These are phyloP conservation scores for Xylaria scruposa DNA, from an alignment of 495 filamentous ascomycete genomes.

Conservation along the genomic window DNA sequence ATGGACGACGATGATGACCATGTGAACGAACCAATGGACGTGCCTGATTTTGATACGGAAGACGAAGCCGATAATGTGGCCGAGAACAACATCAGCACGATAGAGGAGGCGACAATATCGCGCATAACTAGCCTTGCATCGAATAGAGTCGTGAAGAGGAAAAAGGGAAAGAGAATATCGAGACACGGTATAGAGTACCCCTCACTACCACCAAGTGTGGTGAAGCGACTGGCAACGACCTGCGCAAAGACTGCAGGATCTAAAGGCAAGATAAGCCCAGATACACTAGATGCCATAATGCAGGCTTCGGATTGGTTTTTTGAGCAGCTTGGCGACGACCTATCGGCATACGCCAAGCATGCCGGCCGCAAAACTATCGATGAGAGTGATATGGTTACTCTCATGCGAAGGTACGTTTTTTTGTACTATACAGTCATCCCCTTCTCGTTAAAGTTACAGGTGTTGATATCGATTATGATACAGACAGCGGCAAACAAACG, in stretches of 20 bases:
- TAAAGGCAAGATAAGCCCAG: conserved; percentile 71
- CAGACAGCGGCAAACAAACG: conserved; percentile 80
- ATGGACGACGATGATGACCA: conserved; percentile 37
- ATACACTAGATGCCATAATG: conserved; percentile 74
- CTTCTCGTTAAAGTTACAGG: conserved; percentile 29
- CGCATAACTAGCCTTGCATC: conserved; percentile 37
- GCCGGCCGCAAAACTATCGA: conserved; percentile 85
- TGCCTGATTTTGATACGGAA: conserved; percentile 35
- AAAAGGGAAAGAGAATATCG: conserved; percentile 68
- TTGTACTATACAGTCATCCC: conserved; percentile 31
- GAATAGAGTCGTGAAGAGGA: conserved; percentile 43
- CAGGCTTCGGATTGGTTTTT: conserved; percentile 89
- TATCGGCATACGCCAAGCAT: conserved; percentile 80
- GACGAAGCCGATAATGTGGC: conserved; percentile 32
- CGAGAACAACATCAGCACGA: conserved; percentile 31
- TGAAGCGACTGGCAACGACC: conserved; percentile 76
- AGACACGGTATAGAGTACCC: conserved; percentile 77
- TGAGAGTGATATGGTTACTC: conserved; percentile 78
- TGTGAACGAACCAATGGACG: conserved; percentile 33
- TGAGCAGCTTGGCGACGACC: conserved; percentile 79
- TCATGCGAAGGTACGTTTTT: conserved; percentile 78
- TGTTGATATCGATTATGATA: conserved; percentile 39
- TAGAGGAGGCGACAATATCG: conserved; percentile 33
- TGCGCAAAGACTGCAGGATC: conserved; percentile 67
- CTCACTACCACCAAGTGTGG: conserved; percentile 69